These are phyloP conservation scores for Mycosphaerella sp. DNA, from an alignment of 2,329 filamentous ascomycete genomes.

Conservation along the genomic window DNA sequence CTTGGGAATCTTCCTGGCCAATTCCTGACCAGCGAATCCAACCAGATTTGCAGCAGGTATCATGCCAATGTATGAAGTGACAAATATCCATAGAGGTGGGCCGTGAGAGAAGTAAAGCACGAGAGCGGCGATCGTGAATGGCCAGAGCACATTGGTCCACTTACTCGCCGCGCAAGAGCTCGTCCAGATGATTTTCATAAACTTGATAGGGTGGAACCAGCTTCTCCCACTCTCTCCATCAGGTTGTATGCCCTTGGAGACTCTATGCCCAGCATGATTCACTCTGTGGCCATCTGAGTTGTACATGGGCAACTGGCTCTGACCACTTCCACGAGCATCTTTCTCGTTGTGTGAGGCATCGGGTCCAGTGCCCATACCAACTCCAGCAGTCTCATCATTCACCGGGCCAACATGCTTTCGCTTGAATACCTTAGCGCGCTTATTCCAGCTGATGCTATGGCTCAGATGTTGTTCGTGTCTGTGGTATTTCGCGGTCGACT, in stretches of 20 bases:
- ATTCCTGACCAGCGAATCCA: constrained; percentile 61
- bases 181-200: constrained; percentile 41
- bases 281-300: constrained; percentile 29
- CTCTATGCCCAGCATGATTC: constrained; percentile 43
- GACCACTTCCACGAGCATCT: constrained; percentile 9
- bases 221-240: constrained; percentile 45
- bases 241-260: constrained; percentile 39
- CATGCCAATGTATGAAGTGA: constrained; percentile 46
- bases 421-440: constrained; percentile 16
- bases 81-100: constrained; percentile 42
- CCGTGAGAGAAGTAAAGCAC: constrained; percentile 40
- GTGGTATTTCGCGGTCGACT: constrained; percentile 1
- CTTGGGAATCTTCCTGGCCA: constrained; percentile 68
- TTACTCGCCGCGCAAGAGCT: constrained; percentile 43
- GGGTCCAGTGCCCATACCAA: constrained; percentile 9
- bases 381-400: constrained; percentile 13
- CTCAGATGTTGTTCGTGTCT: not conserved
- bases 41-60: constrained; percentile 47
- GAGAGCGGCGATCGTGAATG: constrained; percentile 44
- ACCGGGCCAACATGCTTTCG: constrained; percentile 21
- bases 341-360: constrained; percentile 15
- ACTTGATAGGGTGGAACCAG: constrained; percentile 41
- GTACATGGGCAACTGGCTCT: constrained; percentile 20
- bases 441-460: constrained; percentile 2
- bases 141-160: constrained; percentile 47